These are phyloP conservation scores for Starmerella vaccinii DNA, from an alignment of 805 yeast species.

Conservation along the genomic window DNA sequence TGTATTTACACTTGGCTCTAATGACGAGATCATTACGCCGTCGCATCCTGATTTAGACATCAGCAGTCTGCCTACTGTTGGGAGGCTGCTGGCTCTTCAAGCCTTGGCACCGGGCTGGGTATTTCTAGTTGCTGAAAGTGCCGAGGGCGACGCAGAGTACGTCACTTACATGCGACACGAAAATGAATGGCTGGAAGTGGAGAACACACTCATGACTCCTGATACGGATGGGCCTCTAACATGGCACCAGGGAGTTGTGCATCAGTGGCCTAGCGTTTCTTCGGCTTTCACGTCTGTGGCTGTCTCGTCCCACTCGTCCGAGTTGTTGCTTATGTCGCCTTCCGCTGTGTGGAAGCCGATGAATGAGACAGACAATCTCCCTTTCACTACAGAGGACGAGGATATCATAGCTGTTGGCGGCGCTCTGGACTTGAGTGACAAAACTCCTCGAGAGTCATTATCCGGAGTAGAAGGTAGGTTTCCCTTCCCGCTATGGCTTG, in stretches of 20 bases:
- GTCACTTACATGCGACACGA: background rate
- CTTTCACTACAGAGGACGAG: constrained; percentile 20
- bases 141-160: constrained; percentile 7
- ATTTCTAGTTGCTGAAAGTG: constrained; percentile 1
- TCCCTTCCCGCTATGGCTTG: constrained; percentile 19
- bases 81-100: background rate
- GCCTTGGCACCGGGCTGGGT: background rate
- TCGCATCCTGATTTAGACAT: background rate
- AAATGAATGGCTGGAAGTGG: constrained; percentile 11
- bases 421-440: constrained; percentile 11
- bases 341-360: constrained; percentile 1
- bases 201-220: background rate
- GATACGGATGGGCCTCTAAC: constrained; percentile 8
- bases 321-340: constrained; percentile 8
- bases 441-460: constrained; percentile 1
- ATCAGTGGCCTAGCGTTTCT: constrained; percentile 5
- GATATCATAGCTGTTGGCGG: constrained; percentile 21
- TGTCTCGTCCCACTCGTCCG: constrained; percentile 21
- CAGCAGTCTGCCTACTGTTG: background rate
- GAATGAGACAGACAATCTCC: constrained; percentile 20
- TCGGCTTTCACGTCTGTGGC: constrained; percentile 7
- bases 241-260: constrained; percentile 15
- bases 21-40: background rate
- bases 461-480: constrained; percentile 14
- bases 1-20: background rate